Evolutionary conservation across 257 asterid genomes (phyloP).

Genomic region (Jasminum sambac): DNA sequence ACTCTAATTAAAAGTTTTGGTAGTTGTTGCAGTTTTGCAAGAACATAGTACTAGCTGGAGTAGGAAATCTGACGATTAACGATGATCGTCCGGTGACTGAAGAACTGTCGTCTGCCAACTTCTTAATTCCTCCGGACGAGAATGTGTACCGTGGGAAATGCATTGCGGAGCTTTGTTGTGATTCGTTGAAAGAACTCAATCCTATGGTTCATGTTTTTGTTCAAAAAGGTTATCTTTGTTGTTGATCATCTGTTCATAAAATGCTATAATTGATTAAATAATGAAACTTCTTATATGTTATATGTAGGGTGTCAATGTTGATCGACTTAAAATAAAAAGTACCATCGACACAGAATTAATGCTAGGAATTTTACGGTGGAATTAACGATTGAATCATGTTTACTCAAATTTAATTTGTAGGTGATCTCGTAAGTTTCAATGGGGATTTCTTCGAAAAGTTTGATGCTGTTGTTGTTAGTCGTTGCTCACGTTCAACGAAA

Average conservation of each 20-base stretch:
- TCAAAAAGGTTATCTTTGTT: slow-evolving; percentile 51
- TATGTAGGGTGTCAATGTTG: no score
- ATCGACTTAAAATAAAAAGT: not conserved
- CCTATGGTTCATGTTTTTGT: slow-evolving; percentile 94
- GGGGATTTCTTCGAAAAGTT: slow-evolving; percentile 57
- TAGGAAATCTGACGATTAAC: slow-evolving; percentile 82
- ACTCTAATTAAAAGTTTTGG: no score
- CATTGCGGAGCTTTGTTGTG: slow-evolving; percentile 86
- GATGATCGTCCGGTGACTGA: slow-evolving; percentile 71
- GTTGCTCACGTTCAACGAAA: slow-evolving; percentile 51
- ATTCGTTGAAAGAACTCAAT: slow-evolving; percentile 89
- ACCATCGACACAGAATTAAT: no score
- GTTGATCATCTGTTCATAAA: not conserved
- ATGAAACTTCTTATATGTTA: no score
- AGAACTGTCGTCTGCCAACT: slow-evolving; percentile 70
- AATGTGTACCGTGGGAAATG: slow-evolving; percentile 51
- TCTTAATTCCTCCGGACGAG: slow-evolving; percentile 63
- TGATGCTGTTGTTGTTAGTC: slow-evolving; percentile 57
- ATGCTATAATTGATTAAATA: no score
- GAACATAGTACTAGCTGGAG: slow-evolving; percentile 94
- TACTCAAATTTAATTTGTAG: slow-evolving; percentile 30
- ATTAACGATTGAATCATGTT: no score
- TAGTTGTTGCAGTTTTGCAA: slow-evolving; percentile 88
- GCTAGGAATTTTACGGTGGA: no score
- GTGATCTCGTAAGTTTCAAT: slow-evolving; percentile 42